Evolutionary conservation across 805 yeast species (phyloP).

Genomic region (Saturnispora dispora): DNA sequence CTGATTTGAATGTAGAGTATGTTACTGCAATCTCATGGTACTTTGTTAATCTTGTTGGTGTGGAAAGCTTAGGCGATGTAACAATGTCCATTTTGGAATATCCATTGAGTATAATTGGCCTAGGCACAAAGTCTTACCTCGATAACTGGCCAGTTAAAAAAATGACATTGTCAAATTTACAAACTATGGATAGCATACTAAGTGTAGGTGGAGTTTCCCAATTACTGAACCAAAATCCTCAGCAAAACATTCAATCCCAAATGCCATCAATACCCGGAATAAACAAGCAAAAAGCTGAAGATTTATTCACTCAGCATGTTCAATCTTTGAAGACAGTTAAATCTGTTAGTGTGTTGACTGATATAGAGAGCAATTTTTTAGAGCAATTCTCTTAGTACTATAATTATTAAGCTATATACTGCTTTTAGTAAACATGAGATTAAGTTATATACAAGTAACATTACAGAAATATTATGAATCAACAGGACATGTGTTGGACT

Average conservation of each 20-base stretch:
- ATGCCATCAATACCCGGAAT: slow-evolving; percentile 7
- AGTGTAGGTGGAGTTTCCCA: slow-evolving; percentile 7
- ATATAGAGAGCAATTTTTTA: not conserved
- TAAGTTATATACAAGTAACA: slow-evolving; percentile 10
- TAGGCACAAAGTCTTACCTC: not conserved
- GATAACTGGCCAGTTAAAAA: not conserved
- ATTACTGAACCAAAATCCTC: slow-evolving; percentile 7
- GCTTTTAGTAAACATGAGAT: not conserved
- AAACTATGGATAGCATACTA: slow-evolving; percentile 3
- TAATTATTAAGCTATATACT: not conserved
- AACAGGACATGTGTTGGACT: not conserved
- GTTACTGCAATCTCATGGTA: slow-evolving; percentile 96
- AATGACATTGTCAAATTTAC: not conserved
- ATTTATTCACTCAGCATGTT: slow-evolving; percentile 58
- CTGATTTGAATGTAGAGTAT: slow-evolving; percentile 82
- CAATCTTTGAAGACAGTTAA: slow-evolving; percentile 44
- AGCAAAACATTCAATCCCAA: slow-evolving; percentile 7
- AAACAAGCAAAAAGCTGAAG: slow-evolving; percentile 50
- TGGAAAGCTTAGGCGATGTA: slow-evolving; percentile 50
- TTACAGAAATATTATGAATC: slow-evolving; percentile 3
- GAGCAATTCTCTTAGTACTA: not conserved
- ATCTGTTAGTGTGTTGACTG: not conserved
- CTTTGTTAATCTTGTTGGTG: slow-evolving; percentile 77
- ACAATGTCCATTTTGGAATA: slow-evolving; percentile 52
- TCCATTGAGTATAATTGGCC: not conserved